Base-by-base conservation (phyloP, 768 basidiomycete species). In the Jaapia argillacea region DNA sequence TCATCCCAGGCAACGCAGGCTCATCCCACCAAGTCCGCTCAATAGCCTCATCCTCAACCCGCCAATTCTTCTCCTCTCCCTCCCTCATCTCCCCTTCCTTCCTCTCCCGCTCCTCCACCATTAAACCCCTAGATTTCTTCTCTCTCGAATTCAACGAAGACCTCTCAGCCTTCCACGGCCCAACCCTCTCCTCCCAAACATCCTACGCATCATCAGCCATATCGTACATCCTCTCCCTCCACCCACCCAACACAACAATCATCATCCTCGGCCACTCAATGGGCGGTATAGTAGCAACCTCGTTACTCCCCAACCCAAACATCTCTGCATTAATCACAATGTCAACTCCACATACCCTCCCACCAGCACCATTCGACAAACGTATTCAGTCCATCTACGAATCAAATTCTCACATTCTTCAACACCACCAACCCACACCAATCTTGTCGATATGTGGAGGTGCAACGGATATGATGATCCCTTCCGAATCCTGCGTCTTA, bases 111-210 rank as follows among this genome's bases (percentile, higher is more conserved):
- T 51, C 67, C 27, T 63, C 69, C 22, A 54, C 45, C 1, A 48
- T 74, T 36, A 76, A 72, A 45, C 70, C 79, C 2, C 59, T 96
- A 3, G 94, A 98, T 61, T 77, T 97, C 54, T 99, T 84, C 57
- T 74, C 94, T 14, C 91, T 90, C 54, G 93, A 98, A 57, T 93
- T 91, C 68, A 96, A 97, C 55, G 96, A 97, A 61, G 96, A 97
- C 54, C 76, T 97, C 25, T 92, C 91, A 6, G 96, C 96, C 0
- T 87, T 98, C 52, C 90, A 97, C 63, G 89, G 89, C 0, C 73
- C 83, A 0, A 98, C 94, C 0, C 70, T 98, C 7, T 74, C 81
- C 47, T 76, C 87, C 4, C 85, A 99, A 62, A 84, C 80, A 18
- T 60, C 68, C 22, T 98, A 90, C 61, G 71, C 87, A 10, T 64